phyloP scores from a whole-genome alignment of 129 eudicot genomes.

The Heracleum sosnowskyi region DNA sequence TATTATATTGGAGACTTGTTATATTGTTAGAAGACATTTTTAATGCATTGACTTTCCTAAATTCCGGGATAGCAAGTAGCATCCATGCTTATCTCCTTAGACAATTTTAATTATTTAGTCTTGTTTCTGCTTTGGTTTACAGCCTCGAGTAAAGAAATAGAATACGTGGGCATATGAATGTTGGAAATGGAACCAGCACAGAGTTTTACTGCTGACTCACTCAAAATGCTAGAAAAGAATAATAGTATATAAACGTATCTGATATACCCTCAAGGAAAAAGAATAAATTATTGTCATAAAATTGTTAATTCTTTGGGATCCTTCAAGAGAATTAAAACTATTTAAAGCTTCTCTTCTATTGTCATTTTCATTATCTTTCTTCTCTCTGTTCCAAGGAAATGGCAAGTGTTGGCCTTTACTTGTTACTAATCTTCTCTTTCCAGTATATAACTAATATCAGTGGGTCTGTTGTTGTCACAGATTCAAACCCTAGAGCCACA shows the following conservation, averaged over 20 bases:
- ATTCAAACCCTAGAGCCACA: constrained; percentile 25
- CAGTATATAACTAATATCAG: constrained; percentile 6
- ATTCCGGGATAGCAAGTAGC: background rate
- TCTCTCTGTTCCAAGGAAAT: constrained; percentile 19
- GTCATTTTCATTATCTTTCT: constrained; percentile 4
- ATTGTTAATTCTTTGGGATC: background rate
- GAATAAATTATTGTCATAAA: background rate
- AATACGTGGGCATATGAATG: constrained; percentile 7
- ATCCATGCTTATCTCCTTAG: background rate
- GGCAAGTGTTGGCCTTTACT: constrained; percentile 33
- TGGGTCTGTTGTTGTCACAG: constrained; percentile 12
- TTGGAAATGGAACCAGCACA: background rate
- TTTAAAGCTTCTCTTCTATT: constrained; percentile 6
- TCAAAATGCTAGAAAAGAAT: background rate
- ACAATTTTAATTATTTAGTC: background rate
- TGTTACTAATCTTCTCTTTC: constrained; percentile 25
- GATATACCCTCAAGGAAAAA: background rate
- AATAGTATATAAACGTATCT: background rate
- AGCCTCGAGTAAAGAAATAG: background rate
- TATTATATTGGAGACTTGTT: too few relatives aligned
- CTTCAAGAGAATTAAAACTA: background rate
- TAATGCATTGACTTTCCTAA: background rate
- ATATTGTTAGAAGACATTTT: background rate
- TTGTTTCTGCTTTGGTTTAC: constrained; percentile 3
- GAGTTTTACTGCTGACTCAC: background rate